Conservation (phyloP, 2,329 filamentous ascomycete genomes). For the Colletotrichum aenigma region DNA sequence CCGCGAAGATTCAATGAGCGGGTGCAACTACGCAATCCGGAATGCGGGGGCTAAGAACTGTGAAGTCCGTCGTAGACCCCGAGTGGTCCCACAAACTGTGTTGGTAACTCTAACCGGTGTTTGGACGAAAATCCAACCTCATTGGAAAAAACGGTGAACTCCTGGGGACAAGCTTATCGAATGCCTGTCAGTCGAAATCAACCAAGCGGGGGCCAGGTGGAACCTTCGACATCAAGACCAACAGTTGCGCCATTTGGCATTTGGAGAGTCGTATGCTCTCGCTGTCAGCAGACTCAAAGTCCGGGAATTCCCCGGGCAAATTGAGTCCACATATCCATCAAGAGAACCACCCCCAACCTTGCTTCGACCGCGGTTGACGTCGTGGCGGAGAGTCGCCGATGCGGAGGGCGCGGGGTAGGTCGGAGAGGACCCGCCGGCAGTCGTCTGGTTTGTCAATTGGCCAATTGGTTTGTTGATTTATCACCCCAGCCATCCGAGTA, state of each 20-base stretch:
- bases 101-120: background rate
- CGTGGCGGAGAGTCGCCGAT: background rate
- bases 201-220: background rate
- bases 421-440: background rate
- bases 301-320: background rate
- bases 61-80: background rate
- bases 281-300: background rate
- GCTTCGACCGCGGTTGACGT: background rate
- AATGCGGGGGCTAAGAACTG: background rate
- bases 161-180: background rate
- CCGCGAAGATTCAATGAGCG: background rate
- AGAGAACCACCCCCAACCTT: background rate
- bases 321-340: background rate
- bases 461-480: background rate
- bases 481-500: background rate
- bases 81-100: background rate
- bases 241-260: background rate
- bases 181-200: background rate
- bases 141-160: background rate
- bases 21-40: background rate
- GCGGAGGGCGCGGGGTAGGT: conserved; percentile 12
- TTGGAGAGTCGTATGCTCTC: background rate
- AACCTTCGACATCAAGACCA: background rate
- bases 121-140: background rate
- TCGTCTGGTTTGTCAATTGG: background rate